Conservation (phyloP, 2,329 filamentous ascomycete genomes). For the Penicillium hordei region DNA sequence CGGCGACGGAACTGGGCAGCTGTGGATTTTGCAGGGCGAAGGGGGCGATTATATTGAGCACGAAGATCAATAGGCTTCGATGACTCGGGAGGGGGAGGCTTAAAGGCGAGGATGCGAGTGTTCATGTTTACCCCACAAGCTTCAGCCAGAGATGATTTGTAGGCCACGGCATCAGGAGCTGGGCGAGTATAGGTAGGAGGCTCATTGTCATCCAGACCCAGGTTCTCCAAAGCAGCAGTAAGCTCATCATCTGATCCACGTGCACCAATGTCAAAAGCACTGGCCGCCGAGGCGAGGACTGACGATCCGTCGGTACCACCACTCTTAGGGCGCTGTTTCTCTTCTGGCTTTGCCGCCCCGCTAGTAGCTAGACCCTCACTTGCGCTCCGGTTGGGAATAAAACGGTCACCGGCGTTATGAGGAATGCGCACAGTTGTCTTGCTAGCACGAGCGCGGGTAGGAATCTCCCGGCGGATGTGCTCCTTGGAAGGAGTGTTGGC, state of each 20-base stretch:
- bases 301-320: constrained; percentile 69
- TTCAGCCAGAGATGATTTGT: constrained; percentile 84
- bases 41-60: constrained; percentile 94
- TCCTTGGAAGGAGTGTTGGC: constrained; percentile 62
- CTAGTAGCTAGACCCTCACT: constrained; percentile 84
- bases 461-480: constrained; percentile 56
- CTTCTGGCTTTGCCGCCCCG: constrained; percentile 81
- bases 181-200: constrained; percentile 68
- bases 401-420: constrained; percentile 79
- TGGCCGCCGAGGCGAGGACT: constrained; percentile 72
- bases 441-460: constrained; percentile 46
- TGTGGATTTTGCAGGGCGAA: constrained; percentile 71
- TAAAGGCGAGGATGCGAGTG: constrained; percentile 95
- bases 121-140: constrained; percentile 92
- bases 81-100: constrained; percentile 95
- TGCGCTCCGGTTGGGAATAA: constrained; percentile 89
- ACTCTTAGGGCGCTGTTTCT: constrained; percentile 71
- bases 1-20: constrained; percentile 87
- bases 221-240: constrained; percentile 72
- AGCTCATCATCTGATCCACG: constrained; percentile 69
- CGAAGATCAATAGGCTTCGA: constrained; percentile 97
- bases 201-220: constrained; percentile 75
- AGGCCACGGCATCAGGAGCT: constrained; percentile 83
- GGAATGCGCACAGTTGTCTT: constrained; percentile 73
- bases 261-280: constrained; percentile 62